phyloP scores from a whole-genome alignment of 495 filamentous ascomycete species.

The Penicillium pulvis region DNA sequence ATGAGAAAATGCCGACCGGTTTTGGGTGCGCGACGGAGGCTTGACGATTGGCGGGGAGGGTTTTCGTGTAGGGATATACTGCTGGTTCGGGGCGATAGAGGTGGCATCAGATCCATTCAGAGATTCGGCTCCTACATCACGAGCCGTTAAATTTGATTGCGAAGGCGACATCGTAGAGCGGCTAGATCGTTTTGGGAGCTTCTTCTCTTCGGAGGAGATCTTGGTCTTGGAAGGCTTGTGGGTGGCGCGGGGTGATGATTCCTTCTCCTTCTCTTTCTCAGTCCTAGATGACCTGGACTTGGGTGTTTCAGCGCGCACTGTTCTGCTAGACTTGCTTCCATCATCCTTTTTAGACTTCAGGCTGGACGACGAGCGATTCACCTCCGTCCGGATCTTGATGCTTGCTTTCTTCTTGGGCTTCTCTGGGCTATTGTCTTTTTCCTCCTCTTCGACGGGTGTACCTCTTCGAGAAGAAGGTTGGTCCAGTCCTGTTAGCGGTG shows the following conservation, averaged over 20 bases:
- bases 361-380: constrained; percentile 46
- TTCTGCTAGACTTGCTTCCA: constrained; percentile 41
- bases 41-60: constrained; percentile 36
- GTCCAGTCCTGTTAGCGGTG: constrained; percentile 60
- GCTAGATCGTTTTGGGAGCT: constrained; percentile 37
- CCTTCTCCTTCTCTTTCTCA: neutral
- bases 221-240: constrained; percentile 40
- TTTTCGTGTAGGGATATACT: constrained; percentile 44
- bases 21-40: constrained; percentile 45
- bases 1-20: constrained; percentile 39
- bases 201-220: constrained; percentile 32
- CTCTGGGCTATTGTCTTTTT: constrained; percentile 40
- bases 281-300: constrained; percentile 36
- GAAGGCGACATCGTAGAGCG: constrained; percentile 37
- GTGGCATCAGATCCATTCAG: constrained; percentile 65
- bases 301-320: constrained; percentile 43
- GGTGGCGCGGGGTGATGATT: constrained; percentile 36
- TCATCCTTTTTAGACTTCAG: constrained; percentile 44
- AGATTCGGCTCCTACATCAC: constrained; percentile 45
- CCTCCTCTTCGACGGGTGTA: constrained; percentile 43
- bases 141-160: constrained; percentile 40
- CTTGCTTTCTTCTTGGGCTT: constrained; percentile 40
- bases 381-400: constrained; percentile 40
- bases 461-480: constrained; percentile 50
- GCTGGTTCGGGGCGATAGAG: constrained; percentile 63